Base-by-base conservation (phyloP, 2,329 filamentous ascomycete species). In the Westerdykella sp. region DNA sequence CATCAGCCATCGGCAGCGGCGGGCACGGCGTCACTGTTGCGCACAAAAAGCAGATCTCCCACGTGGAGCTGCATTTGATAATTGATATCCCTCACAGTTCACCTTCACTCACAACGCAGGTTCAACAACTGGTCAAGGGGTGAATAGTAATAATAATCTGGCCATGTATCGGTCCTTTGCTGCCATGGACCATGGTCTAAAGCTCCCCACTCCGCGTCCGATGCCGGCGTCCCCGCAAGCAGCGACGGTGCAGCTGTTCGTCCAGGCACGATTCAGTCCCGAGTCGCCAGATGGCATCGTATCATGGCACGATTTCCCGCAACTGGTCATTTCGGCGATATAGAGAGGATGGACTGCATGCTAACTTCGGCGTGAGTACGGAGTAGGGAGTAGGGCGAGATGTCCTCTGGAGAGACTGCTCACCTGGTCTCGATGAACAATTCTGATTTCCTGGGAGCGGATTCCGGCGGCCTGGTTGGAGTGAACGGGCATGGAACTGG, bases 401-500 rank as follows among this genome's bases (percentile, higher is more conserved):
- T 21, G 10, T 37, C 13, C 22, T 13, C 34, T 40, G 40, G 22
- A 12, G 16, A 28, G 14, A 30, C 18, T 22, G 37, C 38, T 37
- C 34, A 25, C 15, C 44, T 46, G 49, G 44, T 48, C 15, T 42
- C 31, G 25, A 12, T 28, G 7, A 21, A 21, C n/a, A n/a, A n/a
- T n/a, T n/a, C n/a, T n/a, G 6, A 21, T 21, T 21, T 6, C 18
- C 7, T 28, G 25, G 15, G 30, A 41, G 47, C 44, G 50, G 51
- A 53, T 52, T 42, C 60, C 58, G 54, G 50, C 51, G 46, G 56
- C 57, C 55, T 57, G 59, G 60, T 58, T 56, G 47, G 42, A 49
- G 47, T 42, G 44, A 51, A 46, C 55, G 51, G 56, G 52, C 9
- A 28, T 28, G 25, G 11, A 28, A 28, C 18, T 3, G 18, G 18